phyloP scores from a whole-genome alignment of 805 yeast genomes.

The Priceomyces carsonii region DNA sequence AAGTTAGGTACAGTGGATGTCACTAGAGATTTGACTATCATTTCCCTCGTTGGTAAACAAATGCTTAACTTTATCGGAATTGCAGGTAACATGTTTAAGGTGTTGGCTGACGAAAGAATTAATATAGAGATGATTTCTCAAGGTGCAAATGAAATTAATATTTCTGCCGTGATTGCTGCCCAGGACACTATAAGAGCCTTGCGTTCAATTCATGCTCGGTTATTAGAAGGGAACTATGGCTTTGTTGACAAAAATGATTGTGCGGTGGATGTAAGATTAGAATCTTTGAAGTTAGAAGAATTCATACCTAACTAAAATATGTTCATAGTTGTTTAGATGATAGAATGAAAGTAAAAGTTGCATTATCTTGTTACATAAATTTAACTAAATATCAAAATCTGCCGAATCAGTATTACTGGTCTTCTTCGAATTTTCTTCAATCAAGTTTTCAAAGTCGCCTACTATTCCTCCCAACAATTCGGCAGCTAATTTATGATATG shows the following conservation, averaged over 20 bases:
- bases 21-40: constrained; percentile 83
- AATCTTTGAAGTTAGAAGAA: constrained; percentile 24
- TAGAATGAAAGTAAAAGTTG: constrained; percentile 1
- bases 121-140: constrained; percentile 98
- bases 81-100: constrained; percentile 95
- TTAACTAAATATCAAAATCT: constrained; percentile 33
- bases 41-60: constrained; percentile 93
- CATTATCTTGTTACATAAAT: too few relatives aligned
- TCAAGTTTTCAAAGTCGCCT: constrained; percentile 61
- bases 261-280: constrained; percentile 34
- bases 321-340: neutral
- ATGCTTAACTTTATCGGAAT: constrained; percentile 97
- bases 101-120: constrained; percentile 85
- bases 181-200: constrained; percentile 82
- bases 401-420: constrained; percentile 22
- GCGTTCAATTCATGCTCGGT: constrained; percentile 76
- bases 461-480: constrained; percentile 65
- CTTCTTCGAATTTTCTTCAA: constrained; percentile 42
- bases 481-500: constrained; percentile 73
- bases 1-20: constrained; percentile 88
- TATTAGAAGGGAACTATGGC: constrained; percentile 51
- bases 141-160: constrained; percentile 97
- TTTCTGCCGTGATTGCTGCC: constrained; percentile 90
- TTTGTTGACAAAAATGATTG: constrained; percentile 19
- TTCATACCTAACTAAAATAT: neutral